phyloP scores from a whole-genome alignment of 2,329 filamentous ascomycete genomes.

The Dactylellina leptospora region DNA sequence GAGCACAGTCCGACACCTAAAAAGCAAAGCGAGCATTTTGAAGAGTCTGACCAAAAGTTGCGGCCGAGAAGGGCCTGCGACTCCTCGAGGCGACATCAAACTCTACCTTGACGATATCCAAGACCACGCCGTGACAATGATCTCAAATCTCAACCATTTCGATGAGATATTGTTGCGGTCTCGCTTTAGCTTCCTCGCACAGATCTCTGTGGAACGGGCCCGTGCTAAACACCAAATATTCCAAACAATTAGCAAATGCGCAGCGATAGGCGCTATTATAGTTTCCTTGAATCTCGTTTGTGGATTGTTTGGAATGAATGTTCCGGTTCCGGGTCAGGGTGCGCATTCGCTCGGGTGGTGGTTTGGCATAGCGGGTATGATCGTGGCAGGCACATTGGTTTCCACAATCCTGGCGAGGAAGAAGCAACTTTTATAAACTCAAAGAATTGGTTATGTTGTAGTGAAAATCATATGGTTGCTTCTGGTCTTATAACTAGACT shows the following conservation, averaged over 20 bases:
- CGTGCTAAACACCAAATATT: slow-evolving; percentile 71
- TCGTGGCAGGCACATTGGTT: not conserved
- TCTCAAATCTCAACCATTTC: slow-evolving; percentile 73
- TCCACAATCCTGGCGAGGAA: slow-evolving; percentile 6
- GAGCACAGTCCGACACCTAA: slow-evolving; percentile 71
- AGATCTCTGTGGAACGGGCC: slow-evolving; percentile 71
- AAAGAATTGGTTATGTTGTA: not conserved
- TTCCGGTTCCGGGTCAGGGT: slow-evolving; percentile 62
- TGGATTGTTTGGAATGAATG: slow-evolving; percentile 66
- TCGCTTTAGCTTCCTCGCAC: slow-evolving; percentile 72
- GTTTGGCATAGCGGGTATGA: slow-evolving; percentile 12
- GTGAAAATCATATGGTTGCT: too few species aligned
- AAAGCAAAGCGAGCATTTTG: slow-evolving; percentile 74
- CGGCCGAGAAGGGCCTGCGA: slow-evolving; percentile 72
- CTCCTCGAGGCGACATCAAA: slow-evolving; percentile 72
- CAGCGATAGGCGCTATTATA: slow-evolving; percentile 71
- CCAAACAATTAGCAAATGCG: slow-evolving; percentile 71
- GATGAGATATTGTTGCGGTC: slow-evolving; percentile 74
- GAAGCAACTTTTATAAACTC: slow-evolving; percentile 2
- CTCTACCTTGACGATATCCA: slow-evolving; percentile 74
- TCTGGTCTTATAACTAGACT: too few species aligned
- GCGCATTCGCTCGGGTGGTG: slow-evolving; percentile 61
- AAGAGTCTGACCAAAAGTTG: slow-evolving; percentile 75
- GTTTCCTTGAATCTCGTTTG: slow-evolving; percentile 73
- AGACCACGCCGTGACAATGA: slow-evolving; percentile 76